phyloP scores from a whole-genome alignment of 768 basidiomycete species.

The Tylopilus rubrobrunneus region DNA sequence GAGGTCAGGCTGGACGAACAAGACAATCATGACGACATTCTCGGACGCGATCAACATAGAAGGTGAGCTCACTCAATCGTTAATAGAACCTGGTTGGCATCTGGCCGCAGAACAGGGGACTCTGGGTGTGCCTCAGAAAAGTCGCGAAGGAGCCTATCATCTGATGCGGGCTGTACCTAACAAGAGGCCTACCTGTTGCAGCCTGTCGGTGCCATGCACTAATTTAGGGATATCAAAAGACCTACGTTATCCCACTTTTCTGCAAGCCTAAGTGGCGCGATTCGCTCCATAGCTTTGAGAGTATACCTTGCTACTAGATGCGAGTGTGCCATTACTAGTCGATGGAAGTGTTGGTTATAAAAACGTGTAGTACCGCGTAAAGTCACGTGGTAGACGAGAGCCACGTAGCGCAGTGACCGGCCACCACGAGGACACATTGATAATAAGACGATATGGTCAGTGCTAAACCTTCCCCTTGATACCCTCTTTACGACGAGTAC shows the following conservation, averaged over 20 bases:
- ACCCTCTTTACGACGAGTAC: constrained; percentile 2
- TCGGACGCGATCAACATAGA: constrained; percentile 1
- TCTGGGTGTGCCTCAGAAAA: constrained; percentile 32
- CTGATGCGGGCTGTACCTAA: constrained; percentile 46
- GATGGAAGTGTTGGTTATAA: too few species aligned
- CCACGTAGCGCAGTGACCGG: constrained; percentile 9
- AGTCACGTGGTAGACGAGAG: constrained; percentile 17
- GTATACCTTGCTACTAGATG: constrained; percentile 39
- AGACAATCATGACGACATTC: constrained; percentile 19
- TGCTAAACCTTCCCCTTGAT: background rate
- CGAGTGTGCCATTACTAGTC: background rate
- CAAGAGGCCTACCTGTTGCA: constrained; percentile 62
- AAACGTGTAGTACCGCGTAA: too few species aligned
- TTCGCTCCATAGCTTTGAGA: constrained; percentile 69
- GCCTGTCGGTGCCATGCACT: constrained; percentile 3
- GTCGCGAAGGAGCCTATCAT: constrained; percentile 3
- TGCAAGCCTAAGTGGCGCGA: constrained; percentile 83
- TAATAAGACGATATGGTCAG: constrained; percentile 18
- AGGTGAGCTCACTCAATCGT: constrained; percentile 60
- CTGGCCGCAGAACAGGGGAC: constrained; percentile 47
- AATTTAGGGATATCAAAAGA: constrained; percentile 9
- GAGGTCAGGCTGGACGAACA: constrained; percentile 57
- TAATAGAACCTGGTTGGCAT: constrained; percentile 50
- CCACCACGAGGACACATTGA: background rate
- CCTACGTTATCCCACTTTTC: constrained; percentile 95